Percentiles rank a stretch among this genome's conserved stretches.
Evolutionary conservation across 2,329 filamentous ascomycete species (phyloP).

Genomic region (Neofusicoccum laricinum): DNA sequence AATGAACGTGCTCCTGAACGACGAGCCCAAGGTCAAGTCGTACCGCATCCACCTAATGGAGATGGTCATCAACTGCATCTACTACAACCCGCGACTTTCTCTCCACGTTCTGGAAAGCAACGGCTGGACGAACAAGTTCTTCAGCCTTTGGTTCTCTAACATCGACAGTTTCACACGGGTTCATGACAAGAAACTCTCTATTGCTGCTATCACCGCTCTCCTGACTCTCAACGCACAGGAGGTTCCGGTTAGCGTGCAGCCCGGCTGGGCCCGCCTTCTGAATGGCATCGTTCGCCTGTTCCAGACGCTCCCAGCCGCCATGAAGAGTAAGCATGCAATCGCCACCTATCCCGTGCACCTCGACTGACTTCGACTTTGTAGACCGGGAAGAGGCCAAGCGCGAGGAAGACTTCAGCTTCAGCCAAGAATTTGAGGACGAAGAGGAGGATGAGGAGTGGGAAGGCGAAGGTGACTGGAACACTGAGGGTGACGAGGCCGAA

Average conservation of each 20-base stretch:
- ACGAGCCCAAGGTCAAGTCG: slow-evolving; percentile 83
- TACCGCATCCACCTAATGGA: slow-evolving; percentile 97
- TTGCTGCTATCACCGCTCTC: slow-evolving; percentile 85
- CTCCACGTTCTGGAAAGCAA: slow-evolving; percentile 86
- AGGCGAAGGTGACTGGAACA: slow-evolving; percentile 67
- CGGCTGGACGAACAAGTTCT: slow-evolving; percentile 98
- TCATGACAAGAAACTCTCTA: slow-evolving; percentile 98
- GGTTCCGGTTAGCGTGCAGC: slow-evolving; percentile 87
- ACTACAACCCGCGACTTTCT: slow-evolving; percentile 88
- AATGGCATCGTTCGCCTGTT: slow-evolving; percentile 88
- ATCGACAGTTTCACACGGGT: slow-evolving; percentile 92
- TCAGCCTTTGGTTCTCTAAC: slow-evolving; percentile 95
- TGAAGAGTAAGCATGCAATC: slow-evolving; percentile 65
- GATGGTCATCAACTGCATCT: slow-evolving; percentile 96
- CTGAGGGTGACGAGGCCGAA: slow-evolving; percentile 61
- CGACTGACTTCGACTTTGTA: slow-evolving; percentile 34
- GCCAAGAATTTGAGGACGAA: slow-evolving; percentile 69
- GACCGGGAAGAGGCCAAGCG: slow-evolving; percentile 88
- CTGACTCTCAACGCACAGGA: slow-evolving; percentile 76
- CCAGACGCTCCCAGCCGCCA: slow-evolving; percentile 80
- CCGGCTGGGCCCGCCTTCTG: slow-evolving; percentile 89
- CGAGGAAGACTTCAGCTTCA: slow-evolving; percentile 73
- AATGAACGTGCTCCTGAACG: slow-evolving; percentile 74
- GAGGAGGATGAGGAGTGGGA: slow-evolving; percentile 82
- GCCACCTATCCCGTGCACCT: neutral